Base-by-base conservation (phyloP, 345 rosid genomes). In the Ricinus communis region DNA sequence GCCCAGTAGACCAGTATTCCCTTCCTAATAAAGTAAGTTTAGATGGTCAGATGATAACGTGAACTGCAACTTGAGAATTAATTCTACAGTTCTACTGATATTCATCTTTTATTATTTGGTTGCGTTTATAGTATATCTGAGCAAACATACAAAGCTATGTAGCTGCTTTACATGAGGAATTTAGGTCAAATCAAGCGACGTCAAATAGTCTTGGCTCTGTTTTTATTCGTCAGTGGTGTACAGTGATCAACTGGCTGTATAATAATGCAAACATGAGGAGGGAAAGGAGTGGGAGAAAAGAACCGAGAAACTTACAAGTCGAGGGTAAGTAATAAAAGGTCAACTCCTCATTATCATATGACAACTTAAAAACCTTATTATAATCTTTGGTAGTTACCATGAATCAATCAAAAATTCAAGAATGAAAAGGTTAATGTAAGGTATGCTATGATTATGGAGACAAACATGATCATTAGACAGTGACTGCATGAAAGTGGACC, bases 401-500 rank as follows among this genome's bases (percentile, higher is more conserved):
- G 61, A 28, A 53, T 70, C 55, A 46, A 73, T 25, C 38, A 33
- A 33, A 43, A 11, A 43, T 43, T 43, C 47, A 43, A 43, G 12
- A 38, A 69, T 46, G 47, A 54, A 47, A 68, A 66, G 51, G 68
- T 25, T 53, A 14, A 43, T 12, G 46, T 31, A 27, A 41, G 61
- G 57, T 30, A 62, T 57, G 75, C 68, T 27, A 65, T 76, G 72
- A 76, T 81, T 62, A 49, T 19, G 72, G 72, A 74, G 84, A 66
- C 65, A 54, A 58, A 66, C 72, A 69, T 72, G 81, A 74, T 76
- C 66, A 69, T 73, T 77, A 71, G 77, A 64, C 49, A 31, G 5
- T 9, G 77, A 69, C 81, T n/a, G 54, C 19, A n/a, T 38, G 65
- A 28, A 57, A 30, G 74, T n/a, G n/a, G n/a, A n/a, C n/a, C n/a